Base-by-base conservation (phyloP, 2,329 filamentous ascomycete genomes). In the Cladosporium colombiae region DNA sequence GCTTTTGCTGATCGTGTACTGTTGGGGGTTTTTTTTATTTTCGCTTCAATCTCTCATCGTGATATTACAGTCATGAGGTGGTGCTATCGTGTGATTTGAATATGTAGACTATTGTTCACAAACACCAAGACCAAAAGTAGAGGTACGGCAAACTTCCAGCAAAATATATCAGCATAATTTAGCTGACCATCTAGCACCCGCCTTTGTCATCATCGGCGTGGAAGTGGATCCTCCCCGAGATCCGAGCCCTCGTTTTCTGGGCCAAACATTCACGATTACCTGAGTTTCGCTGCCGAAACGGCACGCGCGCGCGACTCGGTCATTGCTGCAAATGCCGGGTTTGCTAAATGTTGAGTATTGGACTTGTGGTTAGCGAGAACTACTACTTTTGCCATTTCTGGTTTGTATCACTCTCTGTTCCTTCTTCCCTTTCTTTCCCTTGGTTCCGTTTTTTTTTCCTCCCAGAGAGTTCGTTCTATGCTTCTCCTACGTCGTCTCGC, bases 121-220 rank as follows among this genome's bases (percentile, higher is more conserved):
- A n/a, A n/a, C n/a, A n/a, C n/a, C n/a, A n/a, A n/a, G n/a, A n/a
- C n/a, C n/a, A n/a, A 29, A 44, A 21, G 40, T 44, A 1, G 1
- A n/a, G 18, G 4, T 44, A 21, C 40, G 7, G n/a, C 7, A 5
- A 13, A 21, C 7, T 46, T 46, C 2, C 3, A 21, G 40, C 7
- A 27, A 21, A 21, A 21, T 46, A 46, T 53, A 53, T 53, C 49
- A 29, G 49, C 49, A 53, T 53, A 53, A 53, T 27, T 53, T 53
- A 53, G 49, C 49, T 29, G 49, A 27, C 49, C 49, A 53, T 53
- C 29, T n/a, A 53, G 27, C 13, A 27, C 27, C 27, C 23, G 49
- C 49, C 49, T 53, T 53, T 53, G 49, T 53, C 49, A 53, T 53
- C 49, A 53, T 29, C 23, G 23, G 23, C 25, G 23, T 52, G 49